Conservation (phyloP, 2,329 filamentous ascomycete genomes). For the Colletotrichum coccodes region DNA sequence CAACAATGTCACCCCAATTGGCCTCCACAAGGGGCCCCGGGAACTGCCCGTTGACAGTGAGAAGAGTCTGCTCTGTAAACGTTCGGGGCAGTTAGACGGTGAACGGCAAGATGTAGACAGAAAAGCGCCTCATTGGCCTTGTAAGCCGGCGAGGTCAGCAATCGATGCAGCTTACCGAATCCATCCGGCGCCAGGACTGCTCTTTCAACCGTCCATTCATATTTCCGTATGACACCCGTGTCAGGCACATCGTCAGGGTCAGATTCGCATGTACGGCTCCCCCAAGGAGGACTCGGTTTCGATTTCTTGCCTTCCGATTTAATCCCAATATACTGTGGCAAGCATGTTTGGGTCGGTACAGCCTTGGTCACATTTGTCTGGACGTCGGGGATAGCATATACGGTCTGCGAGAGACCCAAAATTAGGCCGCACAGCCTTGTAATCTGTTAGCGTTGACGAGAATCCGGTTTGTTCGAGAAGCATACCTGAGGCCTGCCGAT, state of each 20-base stretch:
- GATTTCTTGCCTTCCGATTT: not conserved
- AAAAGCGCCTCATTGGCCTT: too few relatives aligned
- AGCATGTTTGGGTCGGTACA: not conserved
- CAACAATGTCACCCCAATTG: conserved; percentile 27
- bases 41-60: conserved; percentile 22
- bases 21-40: conserved; percentile 23
- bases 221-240: conserved; percentile 23
- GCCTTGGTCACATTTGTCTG: not conserved
- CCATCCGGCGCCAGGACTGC: conserved; percentile 21
- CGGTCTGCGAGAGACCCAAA: not conserved
- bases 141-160: not conserved
- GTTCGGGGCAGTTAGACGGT: not conserved
- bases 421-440: conserved; percentile 7
- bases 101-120: not conserved
- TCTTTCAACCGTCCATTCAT: conserved; percentile 27
- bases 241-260: conserved; percentile 24
- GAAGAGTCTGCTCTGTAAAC: conserved; percentile 10
- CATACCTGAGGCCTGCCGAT: conserved; percentile 12
- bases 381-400: not conserved
- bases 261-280: conserved; percentile 11
- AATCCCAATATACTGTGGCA: conserved; percentile 6
- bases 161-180: conserved; percentile 8
- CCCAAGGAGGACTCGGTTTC: conserved; percentile 11
- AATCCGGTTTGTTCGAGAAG: not conserved
- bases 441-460: not conserved